Evolutionary conservation across 306 rosid genomes (phyloP).

Genomic region (Casuarina equisetifolia): DNA sequence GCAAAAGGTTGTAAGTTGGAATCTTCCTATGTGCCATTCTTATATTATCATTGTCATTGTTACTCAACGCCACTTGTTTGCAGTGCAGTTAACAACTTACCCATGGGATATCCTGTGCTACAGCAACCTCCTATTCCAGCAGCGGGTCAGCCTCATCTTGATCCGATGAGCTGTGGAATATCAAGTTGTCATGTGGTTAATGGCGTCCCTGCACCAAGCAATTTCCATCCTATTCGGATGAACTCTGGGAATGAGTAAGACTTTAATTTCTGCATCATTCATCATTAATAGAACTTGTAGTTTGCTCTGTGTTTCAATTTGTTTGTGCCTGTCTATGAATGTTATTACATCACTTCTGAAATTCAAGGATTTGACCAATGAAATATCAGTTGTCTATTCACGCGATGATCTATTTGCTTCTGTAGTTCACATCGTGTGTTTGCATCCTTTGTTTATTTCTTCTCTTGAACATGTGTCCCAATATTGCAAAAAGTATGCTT

Average conservation of each 20-base stretch:
- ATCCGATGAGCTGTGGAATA: conserved; percentile 69
- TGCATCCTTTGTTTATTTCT: background rate
- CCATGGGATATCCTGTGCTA: conserved; percentile 90
- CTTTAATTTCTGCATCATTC: conserved; percentile 16
- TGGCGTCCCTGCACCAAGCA: conserved; percentile 90
- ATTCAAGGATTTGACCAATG: conserved; percentile 6
- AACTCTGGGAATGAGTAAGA: conserved; percentile 86
- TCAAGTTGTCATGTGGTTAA: conserved; percentile 88
- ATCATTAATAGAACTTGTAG: conserved; percentile 9
- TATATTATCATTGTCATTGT: conserved; percentile 21
- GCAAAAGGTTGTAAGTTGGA: conserved; percentile 1
- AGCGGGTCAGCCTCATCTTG: conserved; percentile 75
- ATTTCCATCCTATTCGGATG: conserved; percentile 75
- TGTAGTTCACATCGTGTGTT: background rate
- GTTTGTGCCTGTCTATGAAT: conserved; percentile 11
- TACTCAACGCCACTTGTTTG: conserved; percentile 60
- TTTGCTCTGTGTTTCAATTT: conserved; percentile 19
- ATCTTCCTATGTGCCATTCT: conserved; percentile 14
- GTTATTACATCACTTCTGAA: background rate
- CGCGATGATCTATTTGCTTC: conserved; percentile 18
- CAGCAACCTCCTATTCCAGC: conserved; percentile 72
- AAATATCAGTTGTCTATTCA: conserved; percentile 6
- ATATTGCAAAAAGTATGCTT: conserved; percentile 7
- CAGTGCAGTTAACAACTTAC: conserved; percentile 95
- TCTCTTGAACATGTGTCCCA: background rate